These are phyloP conservation scores for Suhomyces canberraensis DNA, from an alignment of 805 yeast genomes.

Conservation along the genomic window DNA sequence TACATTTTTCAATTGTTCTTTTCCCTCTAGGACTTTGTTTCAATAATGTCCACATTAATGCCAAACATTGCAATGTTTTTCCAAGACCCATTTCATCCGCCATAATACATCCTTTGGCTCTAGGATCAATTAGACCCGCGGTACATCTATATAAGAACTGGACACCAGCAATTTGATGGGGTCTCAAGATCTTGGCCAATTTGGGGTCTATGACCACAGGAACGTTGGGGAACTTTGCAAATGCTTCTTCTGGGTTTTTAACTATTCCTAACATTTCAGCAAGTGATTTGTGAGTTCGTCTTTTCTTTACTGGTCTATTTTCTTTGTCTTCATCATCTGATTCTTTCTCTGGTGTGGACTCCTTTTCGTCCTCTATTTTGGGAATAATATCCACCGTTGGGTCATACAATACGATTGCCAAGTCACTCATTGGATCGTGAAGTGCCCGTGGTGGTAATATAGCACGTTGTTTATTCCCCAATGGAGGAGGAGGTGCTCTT, in stretches of 20 bases:
- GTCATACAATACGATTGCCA: conserved; percentile 91
- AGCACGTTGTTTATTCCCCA: conserved; percentile 75
- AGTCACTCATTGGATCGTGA: conserved; percentile 92
- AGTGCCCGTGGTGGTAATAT: conserved; percentile 82
- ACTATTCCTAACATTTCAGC: conserved; percentile 79
- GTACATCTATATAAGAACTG: conserved; percentile 87
- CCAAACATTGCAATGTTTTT: conserved; percentile 83
- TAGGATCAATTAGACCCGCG: conserved; percentile 75
- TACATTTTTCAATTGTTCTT: conserved; percentile 81
- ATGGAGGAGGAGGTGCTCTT: conserved; percentile 65
- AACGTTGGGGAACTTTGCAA: conserved; percentile 68
- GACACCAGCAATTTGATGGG: conserved; percentile 96
- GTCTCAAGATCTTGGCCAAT: conserved; percentile 78
- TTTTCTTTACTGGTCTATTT: conserved; percentile 27
- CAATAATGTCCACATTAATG: conserved; percentile 88
- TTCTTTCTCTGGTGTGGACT: conserved; percentile 4
- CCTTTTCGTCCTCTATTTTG: conserved; percentile 17
- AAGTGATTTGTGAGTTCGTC: conserved; percentile 59
- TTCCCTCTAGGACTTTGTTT: conserved; percentile 84
- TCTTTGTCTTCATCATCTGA: conserved; percentile 12
- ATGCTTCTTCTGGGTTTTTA: conserved; percentile 45
- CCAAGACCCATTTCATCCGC: conserved; percentile 98
- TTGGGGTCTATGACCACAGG: conserved; percentile 95
- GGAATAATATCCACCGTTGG: conserved; percentile 77
- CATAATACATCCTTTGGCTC: conserved; percentile 95